A percentile compares a stretch with the other conserved stretches of the same genome.
Evolutionary conservation across 768 basidiomycete species (phyloP).

Genomic region (Kwoniella dendrophila): DNA sequence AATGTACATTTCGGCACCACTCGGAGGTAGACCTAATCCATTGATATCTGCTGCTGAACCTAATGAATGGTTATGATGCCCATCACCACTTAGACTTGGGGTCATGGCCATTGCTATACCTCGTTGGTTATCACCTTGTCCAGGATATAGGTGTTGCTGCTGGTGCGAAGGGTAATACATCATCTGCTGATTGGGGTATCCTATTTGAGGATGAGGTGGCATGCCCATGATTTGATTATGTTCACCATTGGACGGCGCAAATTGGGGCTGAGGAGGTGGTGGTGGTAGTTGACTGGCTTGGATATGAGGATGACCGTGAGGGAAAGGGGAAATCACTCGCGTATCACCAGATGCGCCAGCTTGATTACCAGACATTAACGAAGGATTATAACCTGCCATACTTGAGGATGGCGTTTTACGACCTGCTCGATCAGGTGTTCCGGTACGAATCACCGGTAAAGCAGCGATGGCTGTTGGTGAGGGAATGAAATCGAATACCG

Average conservation of each 20-base stretch:
- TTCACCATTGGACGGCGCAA: conserved; percentile 23
- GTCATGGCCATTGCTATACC: conserved; percentile 29
- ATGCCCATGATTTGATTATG: conserved; percentile 36
- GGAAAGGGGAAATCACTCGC: conserved; percentile 51
- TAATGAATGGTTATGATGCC: conserved; percentile 14
- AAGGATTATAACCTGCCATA: conserved; percentile 27
- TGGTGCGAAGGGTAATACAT: conserved; percentile 32
- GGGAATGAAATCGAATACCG: conserved; percentile 93
- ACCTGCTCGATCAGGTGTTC: conserved; percentile 62
- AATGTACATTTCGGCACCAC: conserved; percentile 41
- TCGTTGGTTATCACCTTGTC: conserved; percentile 14
- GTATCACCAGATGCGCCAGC: conserved; percentile 10
- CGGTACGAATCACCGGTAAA: conserved; percentile 62
- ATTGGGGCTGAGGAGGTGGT: conserved; percentile 47
- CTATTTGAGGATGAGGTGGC: conserved; percentile 32
- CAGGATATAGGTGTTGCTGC: conserved; percentile 11
- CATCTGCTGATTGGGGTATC: conserved; percentile 56
- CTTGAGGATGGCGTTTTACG: conserved; percentile 41
- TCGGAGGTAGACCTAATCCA: conserved; percentile 34
- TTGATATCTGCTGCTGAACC: conserved; percentile 45
- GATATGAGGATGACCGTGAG: conserved; percentile 20
- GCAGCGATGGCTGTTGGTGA: conserved; percentile 69
- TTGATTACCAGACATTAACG: conserved; percentile 16
- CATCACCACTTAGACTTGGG: conserved; percentile 19
- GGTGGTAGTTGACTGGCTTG: conserved; percentile 21